Evolutionary conservation across 441 rosid genomes (phyloP), one percentile per base, ranked within the genome.

Genomic region (Erodium texanum): DNA sequence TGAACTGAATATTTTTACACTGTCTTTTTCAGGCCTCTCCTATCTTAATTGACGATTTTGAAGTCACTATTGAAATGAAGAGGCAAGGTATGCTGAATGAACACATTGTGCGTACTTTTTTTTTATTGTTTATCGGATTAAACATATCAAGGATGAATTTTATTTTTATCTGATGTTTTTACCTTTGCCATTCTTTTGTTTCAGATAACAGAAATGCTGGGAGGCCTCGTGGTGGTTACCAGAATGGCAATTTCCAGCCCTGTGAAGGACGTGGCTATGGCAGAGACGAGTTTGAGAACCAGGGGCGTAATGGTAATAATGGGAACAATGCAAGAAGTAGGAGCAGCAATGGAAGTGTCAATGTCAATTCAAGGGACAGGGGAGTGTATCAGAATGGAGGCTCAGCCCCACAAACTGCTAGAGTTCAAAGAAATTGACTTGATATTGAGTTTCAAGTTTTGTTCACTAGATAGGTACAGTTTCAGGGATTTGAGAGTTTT

Each of bases 1-100:
- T 7, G 12, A 58, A 58, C 6, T 22, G 8, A 8, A 64, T 52
- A 36, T 71, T 32, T 16, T 8, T 7, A 20, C 10, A 36, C 32
- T 36, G 20, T 7, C 43, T 68, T 18, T 81, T 69, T 32, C 86
- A 85, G 89, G 90, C 73, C 71, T 65, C 82, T 65, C 73, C 89
- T 24, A 73, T 92, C 65, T 45, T 5, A 27, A 80, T 92, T 10
- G 95, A 90, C 66, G 75, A 71, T 69, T 79, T 85, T 10, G 74
- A 62, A 67, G 87, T 83, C 54, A 79, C 81, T 65, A 84, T 92
- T 41, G 93, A 88, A 75, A 88, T 75, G 72, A 88, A 90, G 64
- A 75, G 56, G 73, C 83, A 83, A 81, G 96, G 96, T 71, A 79
- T 78, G 87, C 76, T n/a, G 48, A 59, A 32, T 32, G 7, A 32